Evolutionary conservation across 129 eudicot genomes (phyloP), one percentile per base, ranked within the genome.

Genomic region (Arctium minus): DNA sequence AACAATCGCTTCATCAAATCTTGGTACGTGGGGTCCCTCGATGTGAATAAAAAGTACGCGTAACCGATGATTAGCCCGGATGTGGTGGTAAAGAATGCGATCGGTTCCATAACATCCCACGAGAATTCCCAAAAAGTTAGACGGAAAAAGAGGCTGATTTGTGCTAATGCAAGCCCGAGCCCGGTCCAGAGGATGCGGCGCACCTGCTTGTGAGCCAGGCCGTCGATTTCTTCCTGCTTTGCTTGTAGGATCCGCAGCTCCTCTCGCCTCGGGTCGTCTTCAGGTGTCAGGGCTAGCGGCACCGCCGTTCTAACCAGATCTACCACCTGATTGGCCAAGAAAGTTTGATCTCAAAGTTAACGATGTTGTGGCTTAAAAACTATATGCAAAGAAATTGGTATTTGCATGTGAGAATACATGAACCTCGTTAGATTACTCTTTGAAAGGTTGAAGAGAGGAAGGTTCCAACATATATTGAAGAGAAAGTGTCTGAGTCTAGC

Each of bases 21-120:
- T 91, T 91, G 97, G 84, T 94, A 94, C 1, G 92, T 78, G 7
- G 97, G 97, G 76, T 94, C 98, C 56, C 92, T 85, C 0, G 97
- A 91, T 32, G 98, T 94, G 86, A 91, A 64, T 36, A 94, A 76
- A 72, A 94, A 94, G 84, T 92, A 94, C 0, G 97, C 96, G 72
- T 94, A 94, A 82, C 98, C 92, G 67, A 92, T 70, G 74, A 94
- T 89, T 69, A 92, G 68, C 15, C 97, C 92, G 0, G 96, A 80
- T 39, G 96, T 65, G 18, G 98, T 90, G 29, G 93, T 85, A 85
- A 94, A 94, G 48, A 94, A 92, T 56, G 97, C 92, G 38, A 94
- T 89, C 27, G 98, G 98, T 88, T 94, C 98, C 98, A 92, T 94
- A 8, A 94, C 97, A 22, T 94, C 98, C 98, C 98, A 94, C 13